Base-by-base conservation (phyloP, 192 early-diverging fungal genomes). In the Dispira simplex region DNA sequence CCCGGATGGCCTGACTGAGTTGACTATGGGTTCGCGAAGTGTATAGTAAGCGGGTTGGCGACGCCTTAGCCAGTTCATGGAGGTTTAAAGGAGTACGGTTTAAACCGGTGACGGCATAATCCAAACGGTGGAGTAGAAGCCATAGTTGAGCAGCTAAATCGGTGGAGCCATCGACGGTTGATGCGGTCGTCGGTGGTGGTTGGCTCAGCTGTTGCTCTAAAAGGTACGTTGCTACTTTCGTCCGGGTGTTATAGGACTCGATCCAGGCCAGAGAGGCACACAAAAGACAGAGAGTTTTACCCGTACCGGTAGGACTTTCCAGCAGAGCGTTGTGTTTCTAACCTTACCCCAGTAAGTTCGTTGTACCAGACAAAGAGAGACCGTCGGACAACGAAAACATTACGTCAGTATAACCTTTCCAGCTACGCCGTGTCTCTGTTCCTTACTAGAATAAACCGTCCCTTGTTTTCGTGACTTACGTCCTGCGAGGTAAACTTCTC, bases 1-100 rank as follows among this genome's bases (percentile, higher is more conserved):
- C 75, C 27, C 44, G 39, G n/a, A 79, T 56, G 25, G 43, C 70
- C 46, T 79, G 77, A 2, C 71, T 72, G 45, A 79, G 70, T 64
- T 79, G 78, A 11, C 75, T 68, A 54, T 79, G 78, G 10, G 78
- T 79, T 23, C 78, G 60, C 39, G 75, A 77, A 9, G 69, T 79
- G 44, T 75, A 75, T 32, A 75, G 77, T 47, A 54, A 67, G 10
- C 44, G 64, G 18, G 64, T 26, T 23, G 64, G 64, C 18, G 20
- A 10, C 5, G 64, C 26, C 53, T 60, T 46, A 46, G 53, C 54
- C 20, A 60, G 43, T 49, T 60, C 62, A 18, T 44, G 39, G 62
- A 60, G 13, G 62, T 20, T 44, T 14, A 65, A 21, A 25, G 27
- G 12, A 54, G 18, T 53, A 1, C 49, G 16, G 16, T 18, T 1